Base-by-base conservation (phyloP, 2,329 filamentous ascomycete species). In the Alternaria solani region DNA sequence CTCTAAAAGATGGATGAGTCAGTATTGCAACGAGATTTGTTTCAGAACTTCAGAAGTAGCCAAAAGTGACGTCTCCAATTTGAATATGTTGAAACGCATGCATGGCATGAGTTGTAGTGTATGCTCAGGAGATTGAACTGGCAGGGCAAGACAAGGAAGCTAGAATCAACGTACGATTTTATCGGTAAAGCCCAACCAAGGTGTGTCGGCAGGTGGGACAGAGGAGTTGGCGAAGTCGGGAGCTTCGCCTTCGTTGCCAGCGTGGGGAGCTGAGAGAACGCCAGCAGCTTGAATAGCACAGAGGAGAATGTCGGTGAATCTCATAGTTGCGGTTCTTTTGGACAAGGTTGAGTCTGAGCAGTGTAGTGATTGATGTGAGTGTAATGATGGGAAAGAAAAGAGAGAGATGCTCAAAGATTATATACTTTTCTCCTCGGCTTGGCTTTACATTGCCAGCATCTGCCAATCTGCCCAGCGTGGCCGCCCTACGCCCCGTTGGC, bases 241-340 rank as follows among this genome's bases (percentile, higher is more conserved):
- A 39, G 38, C 49, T 2, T 20, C 36, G 36, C 36, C 38, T 28
- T n/a, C 14, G 26, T 42, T 34, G 26, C 25, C 38, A 7, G 26
- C 49, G 38, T 42, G 3, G 38, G 49, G 49, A 52, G 49, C 49
- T 43, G 49, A 3, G 12, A 52, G n/a, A 26, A 52, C 49, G 38
- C 49, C 38, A 18, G 36, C 12, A 42, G 49, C 49, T 8, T 42
- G 23, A 7, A 28, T 14, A 16, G 25, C 49, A 25, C 0, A 42
- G 49, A 43, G 32, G 0, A 43, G n/a, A 8, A 42, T 52, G 26
- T 9, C 30, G 38, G 49, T 52, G 26, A 43, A n/a, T 5, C 14
- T 25, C 49, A 52, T 52, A 1, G 25, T 42, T 43, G 11, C 16
- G 38, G 26, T 42, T 20, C 7, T 39, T 20, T 6, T 8, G n/a